Evolutionary conservation across 2,329 filamentous ascomycete genomes (phyloP), one percentile per base, ranked within the genome.

Genomic region (Colletotrichum gloeosporioides): DNA sequence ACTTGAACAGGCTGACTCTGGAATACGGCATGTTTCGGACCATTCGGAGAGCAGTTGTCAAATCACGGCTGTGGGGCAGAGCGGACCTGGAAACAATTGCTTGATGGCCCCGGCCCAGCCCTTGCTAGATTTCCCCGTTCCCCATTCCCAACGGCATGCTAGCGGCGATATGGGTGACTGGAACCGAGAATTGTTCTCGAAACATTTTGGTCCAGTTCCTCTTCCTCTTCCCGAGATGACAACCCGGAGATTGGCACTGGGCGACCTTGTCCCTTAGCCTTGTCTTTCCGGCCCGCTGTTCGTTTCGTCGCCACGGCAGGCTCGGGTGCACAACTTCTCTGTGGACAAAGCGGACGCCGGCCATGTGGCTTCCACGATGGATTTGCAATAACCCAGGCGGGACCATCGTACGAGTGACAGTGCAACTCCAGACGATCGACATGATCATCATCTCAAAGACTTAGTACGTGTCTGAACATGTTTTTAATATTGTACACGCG

Each of bases 181-280:
- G 25, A 57, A 32, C 29, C 73, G n/a, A 22, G 53, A 75, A 29
- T n/a, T 64, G 16, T 73, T 73, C 63, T 76, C 64, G 69, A 69
- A 76, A 73, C 73, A 64, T 76, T 73, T 31, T 76, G 71, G 66
- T 10, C n/a, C 57, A 25, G 49, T 59, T 34, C 55, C 53, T 76
- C 66, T 59, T 10, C 32, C 55, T 31, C 49, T 59, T 44, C 63
- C 69, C 64, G 69, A 73, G 70, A 76, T 76, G 64, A 76, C 32
- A 36, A 49, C 39, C 27, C 73, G 64, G 70, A 73, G 39, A 73
- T 76, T 76, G 27, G 63, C 25, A 73, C 27, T 67, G 70, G 70
- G 64, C 66, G 22, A 29, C 57, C 55, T 63, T 34, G 59, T 49
- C n/a, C 68, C 44, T 39, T 63, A 16, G 27, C 34, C 53, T 55